Evolutionary conservation across 1,139 yeast genomes (phyloP).

Genomic region (Magnusiomyces magnusii): DNA sequence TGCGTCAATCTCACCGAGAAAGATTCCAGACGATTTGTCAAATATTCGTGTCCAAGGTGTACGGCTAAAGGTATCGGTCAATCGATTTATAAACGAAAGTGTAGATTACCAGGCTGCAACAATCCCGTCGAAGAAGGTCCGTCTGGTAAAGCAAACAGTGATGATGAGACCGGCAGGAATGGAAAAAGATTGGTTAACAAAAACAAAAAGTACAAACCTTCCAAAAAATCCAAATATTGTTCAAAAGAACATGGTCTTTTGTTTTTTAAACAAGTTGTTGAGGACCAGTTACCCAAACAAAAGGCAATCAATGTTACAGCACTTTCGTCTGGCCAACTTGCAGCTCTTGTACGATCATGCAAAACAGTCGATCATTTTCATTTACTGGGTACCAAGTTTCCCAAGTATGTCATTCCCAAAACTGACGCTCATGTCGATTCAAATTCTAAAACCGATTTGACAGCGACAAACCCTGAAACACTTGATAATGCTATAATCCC

Average conservation of each 20-base stretch:
- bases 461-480: neutral
- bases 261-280: slow-evolving; percentile 38
- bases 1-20: slow-evolving; percentile 59
- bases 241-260: slow-evolving; percentile 59
- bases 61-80: slow-evolving; percentile 43
- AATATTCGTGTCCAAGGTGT: slow-evolving; percentile 72
- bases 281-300: slow-evolving; percentile 9
- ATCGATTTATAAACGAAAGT: slow-evolving; percentile 61
- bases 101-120: slow-evolving; percentile 54
- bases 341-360: slow-evolving; percentile 36
- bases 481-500: neutral
- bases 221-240: slow-evolving; percentile 60
- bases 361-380: slow-evolving; percentile 30
- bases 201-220: neutral
- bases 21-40: slow-evolving; percentile 51
- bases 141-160: neutral
- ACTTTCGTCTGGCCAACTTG: slow-evolving; percentile 20
- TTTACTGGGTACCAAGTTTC: slow-evolving; percentile 28
- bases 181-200: neutral
- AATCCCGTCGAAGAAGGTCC: slow-evolving; percentile 41
- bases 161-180: slow-evolving; percentile 19
- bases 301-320: slow-evolving; percentile 16
- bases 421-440: too few relatives aligned
- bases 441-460: neutral
- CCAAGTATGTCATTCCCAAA: slow-evolving; percentile 7